Evolutionary conservation across 345 rosid species (phyloP), one percentile per base, ranked within the genome.

Genomic region (Populus deltoides): DNA sequence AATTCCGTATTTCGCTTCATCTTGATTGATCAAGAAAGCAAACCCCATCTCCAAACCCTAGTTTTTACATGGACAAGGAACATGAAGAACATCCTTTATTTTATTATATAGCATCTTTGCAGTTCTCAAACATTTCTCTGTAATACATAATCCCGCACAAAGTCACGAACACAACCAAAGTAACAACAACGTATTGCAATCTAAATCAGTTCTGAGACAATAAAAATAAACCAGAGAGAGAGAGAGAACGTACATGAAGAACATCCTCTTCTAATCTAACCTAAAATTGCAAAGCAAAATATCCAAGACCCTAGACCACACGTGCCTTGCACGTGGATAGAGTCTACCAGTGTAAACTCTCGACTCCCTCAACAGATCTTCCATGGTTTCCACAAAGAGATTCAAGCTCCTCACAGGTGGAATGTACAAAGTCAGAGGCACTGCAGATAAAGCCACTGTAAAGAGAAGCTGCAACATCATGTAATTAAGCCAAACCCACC

Each of bases 391-490:
- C 7, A 92, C 95, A 49, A 94, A 94, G 53, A 80, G 85, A 78
- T 85, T 94, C 81, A 94, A 84, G 90, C 89, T 91, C 79, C 98
- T 90, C 35, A 93, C 16, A 17, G 98, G 98, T 22, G 98, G 98
- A 78, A 93, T 76, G 66, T 93, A 94, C 68, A 94, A 85, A 36
- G 90, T 92, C 88, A 94, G 84, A 49, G 98, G 98, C 79, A 84
- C 89, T 18, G 97, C 98, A 41, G 98, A 93, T 85, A 94, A 93
- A n/a, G 94, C 97, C 72, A 94, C 81, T 63, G 97, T 90, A 80
- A 89, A 90, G 66, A 94, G 85, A 79, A 94, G 55, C 89, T 91
- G 95, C 86, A 94, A 43, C 92, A 90, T 87, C 55, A 9, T 71
- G 12, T 47, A 35, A 35, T 17, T 38, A 45, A 57, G 17, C 69